Conservation (phyloP, 176 grass and related monocot species). For the Bothriochloa decipiens region DNA sequence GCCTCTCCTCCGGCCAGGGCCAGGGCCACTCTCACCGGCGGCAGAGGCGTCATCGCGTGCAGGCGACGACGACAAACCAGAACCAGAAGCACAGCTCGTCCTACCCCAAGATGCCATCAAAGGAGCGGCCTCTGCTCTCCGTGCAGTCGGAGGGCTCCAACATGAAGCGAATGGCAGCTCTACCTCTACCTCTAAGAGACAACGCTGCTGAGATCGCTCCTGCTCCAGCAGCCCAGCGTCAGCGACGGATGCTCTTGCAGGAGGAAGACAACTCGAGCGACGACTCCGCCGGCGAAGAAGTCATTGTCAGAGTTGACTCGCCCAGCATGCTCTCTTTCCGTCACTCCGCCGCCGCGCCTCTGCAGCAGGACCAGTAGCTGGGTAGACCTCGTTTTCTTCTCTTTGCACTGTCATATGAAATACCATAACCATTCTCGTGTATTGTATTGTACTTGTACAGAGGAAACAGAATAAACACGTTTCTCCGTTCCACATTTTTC, state of each 20-base stretch:
- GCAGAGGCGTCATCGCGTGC: slow-evolving; percentile 10
- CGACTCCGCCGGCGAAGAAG: slow-evolving; percentile 71
- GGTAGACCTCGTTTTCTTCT: not conserved
- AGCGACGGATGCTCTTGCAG: not conserved
- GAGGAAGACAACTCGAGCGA: slow-evolving; percentile 60
- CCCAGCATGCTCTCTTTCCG: slow-evolving; percentile 79
- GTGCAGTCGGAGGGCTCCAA: slow-evolving; percentile 71
- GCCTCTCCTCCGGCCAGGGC: not conserved
- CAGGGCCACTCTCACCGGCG: not conserved
- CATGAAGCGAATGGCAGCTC: slow-evolving; percentile 18
- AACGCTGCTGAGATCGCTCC: not conserved
- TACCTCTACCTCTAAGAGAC: not conserved
- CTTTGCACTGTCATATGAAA: not conserved
- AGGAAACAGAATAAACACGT: not conserved
- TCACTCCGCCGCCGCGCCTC: slow-evolving; percentile 26
- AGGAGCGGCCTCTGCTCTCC: slow-evolving; percentile 49
- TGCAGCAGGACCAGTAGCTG: slow-evolving; percentile 3
- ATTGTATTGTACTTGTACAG: not conserved
- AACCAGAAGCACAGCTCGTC: slow-evolving; percentile 58
- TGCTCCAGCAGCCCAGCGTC: not conserved
- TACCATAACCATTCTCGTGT: not conserved
- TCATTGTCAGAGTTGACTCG: slow-evolving; percentile 87
- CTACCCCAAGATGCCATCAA: slow-evolving; percentile 64
- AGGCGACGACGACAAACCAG: slow-evolving; percentile 10
- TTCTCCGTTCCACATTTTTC: not conserved